A percentile compares a stretch with the other conserved stretches of the same genome.
phyloP scores from a whole-genome alignment of 139 green algal species.

The Chlorella vulgaris region DNA sequence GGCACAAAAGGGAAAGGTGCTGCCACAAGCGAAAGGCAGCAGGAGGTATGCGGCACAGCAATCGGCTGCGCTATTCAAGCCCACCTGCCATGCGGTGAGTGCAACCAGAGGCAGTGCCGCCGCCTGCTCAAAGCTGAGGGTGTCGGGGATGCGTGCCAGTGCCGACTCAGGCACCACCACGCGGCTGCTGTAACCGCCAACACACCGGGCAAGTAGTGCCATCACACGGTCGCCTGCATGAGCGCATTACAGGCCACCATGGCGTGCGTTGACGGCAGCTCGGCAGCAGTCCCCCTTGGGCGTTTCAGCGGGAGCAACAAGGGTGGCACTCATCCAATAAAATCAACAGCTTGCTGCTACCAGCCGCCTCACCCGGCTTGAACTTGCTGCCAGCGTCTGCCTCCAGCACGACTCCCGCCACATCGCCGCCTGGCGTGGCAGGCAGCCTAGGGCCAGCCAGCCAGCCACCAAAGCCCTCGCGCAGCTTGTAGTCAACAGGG shows the following conservation, averaged over 20 bases:
- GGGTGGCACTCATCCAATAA: no score
- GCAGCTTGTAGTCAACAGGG: background rate
- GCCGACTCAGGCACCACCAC: slow-evolving; percentile 9
- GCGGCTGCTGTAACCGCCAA: background rate
- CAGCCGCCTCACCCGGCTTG: slow-evolving; percentile 8
- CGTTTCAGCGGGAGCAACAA: no score
- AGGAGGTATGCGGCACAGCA: no score
- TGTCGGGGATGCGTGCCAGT: slow-evolving; percentile 14
- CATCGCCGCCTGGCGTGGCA: slow-evolving; percentile 31
- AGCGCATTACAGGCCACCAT: no score
- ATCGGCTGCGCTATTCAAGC: no score
- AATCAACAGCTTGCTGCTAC: no score
- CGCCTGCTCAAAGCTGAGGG: slow-evolving; percentile 12
- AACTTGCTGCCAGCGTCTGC: slow-evolving; percentile 26
- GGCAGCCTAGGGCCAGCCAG: background rate
- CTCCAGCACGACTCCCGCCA: slow-evolving; percentile 36
- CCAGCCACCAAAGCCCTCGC: background rate
- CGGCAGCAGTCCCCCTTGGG: no score
- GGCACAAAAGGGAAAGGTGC: no score
- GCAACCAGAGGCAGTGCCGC: slow-evolving; percentile 31
- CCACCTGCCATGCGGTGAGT: slow-evolving; percentile 33
- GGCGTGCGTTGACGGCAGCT: no score
- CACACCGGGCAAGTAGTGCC: background rate
- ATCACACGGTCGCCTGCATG: slow-evolving; percentile 10
- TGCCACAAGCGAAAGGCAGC: no score